A percentile compares a stretch with the other conserved stretches of the same genome.
phyloP scores from a whole-genome alignment of 108 stramenopile genomes.

The Nitzschia inconspicua region DNA sequence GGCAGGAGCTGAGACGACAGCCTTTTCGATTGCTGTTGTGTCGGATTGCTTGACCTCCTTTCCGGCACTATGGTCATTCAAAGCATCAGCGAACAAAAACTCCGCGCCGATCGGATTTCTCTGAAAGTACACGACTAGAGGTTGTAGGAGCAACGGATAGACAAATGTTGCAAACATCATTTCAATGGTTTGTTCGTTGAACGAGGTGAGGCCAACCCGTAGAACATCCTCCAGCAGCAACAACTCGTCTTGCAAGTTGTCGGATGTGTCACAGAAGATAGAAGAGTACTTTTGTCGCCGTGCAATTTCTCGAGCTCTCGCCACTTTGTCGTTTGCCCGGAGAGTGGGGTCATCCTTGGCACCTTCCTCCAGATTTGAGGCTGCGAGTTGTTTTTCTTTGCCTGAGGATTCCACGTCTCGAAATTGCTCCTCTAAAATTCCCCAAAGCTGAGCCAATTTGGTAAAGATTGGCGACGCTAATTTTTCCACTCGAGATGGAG shows the following conservation, averaged over 20 bases:
- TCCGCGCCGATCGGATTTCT: slow-evolving; percentile 28
- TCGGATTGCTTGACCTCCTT: slow-evolving; percentile 14
- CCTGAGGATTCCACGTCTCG: slow-evolving; percentile 46
- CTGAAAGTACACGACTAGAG: slow-evolving; percentile 67
- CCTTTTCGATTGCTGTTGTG: slow-evolving; percentile 24
- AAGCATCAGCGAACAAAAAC: slow-evolving; percentile 33
- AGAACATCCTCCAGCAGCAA: slow-evolving; percentile 79
- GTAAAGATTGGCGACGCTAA: slow-evolving; percentile 73
- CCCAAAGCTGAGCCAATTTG: slow-evolving; percentile 72
- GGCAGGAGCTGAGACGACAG: slow-evolving; percentile 60
- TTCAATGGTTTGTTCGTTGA: slow-evolving; percentile 86
- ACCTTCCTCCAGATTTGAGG: not conserved
- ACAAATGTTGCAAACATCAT: slow-evolving; percentile 90
- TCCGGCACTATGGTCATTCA: slow-evolving; percentile 18
- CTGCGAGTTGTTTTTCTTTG: not conserved
- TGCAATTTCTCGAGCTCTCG: slow-evolving; percentile 33
- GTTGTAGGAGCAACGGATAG: slow-evolving; percentile 82
- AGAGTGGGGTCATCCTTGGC: not conserved
- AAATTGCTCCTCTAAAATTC: slow-evolving; percentile 67
- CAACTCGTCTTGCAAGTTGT: slow-evolving; percentile 78
- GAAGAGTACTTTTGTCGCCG: slow-evolving; percentile 27
- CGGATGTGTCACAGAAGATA: slow-evolving; percentile 51
- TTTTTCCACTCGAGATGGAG: slow-evolving; percentile 68
- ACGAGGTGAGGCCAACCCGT: slow-evolving; percentile 73
- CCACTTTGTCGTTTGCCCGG: slow-evolving; percentile 21